A percentile compares a stretch with the other conserved stretches of the same genome.
phyloP scores from a whole-genome alignment of 805 yeast genomes.

The Wickerhamiella australiensis region DNA sequence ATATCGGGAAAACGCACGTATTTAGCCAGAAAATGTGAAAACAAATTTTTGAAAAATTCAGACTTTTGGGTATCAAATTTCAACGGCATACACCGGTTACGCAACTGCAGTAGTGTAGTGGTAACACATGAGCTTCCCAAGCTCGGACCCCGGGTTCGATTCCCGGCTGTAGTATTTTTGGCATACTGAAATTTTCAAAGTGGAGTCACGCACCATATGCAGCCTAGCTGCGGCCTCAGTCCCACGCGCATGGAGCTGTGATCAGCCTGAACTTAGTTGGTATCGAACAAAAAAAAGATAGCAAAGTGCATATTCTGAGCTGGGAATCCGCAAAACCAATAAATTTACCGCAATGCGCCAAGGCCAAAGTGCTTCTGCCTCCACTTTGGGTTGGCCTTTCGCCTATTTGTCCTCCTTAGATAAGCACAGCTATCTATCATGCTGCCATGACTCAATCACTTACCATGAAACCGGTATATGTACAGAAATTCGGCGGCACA shows the following conservation, averaged over 20 bases:
- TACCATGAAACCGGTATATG: conserved; percentile 40
- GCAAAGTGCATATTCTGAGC: too few relatives aligned
- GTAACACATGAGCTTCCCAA: conserved; percentile 29
- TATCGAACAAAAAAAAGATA: too few relatives aligned
- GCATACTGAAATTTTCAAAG: too few relatives aligned
- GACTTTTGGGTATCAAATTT: neutral
- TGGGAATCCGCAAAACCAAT: too few relatives aligned
- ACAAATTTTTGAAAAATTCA: neutral
- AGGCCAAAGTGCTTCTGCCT: too few relatives aligned
- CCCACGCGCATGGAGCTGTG: too few relatives aligned
- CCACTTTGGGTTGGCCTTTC: too few relatives aligned
- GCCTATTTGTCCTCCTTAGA: too few relatives aligned
- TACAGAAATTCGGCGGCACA: conserved; percentile 96
- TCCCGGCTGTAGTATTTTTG: conserved; percentile 26
- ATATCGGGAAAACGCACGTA: too few relatives aligned
- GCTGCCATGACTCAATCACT: neutral
- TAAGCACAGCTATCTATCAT: neutral
- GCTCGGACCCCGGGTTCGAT: conserved; percentile 30
- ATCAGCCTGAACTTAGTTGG: too few relatives aligned
- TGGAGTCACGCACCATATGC: too few relatives aligned
- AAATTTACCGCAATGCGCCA: too few relatives aligned
- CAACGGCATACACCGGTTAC: neutral
- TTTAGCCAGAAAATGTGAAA: neutral
- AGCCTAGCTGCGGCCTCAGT: neutral
- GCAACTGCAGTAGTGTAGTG: conserved; percentile 24